These are phyloP conservation scores for Trichoderma sp. DNA, from an alignment of 2,329 filamentous ascomycete species.

Conservation along the genomic window DNA sequence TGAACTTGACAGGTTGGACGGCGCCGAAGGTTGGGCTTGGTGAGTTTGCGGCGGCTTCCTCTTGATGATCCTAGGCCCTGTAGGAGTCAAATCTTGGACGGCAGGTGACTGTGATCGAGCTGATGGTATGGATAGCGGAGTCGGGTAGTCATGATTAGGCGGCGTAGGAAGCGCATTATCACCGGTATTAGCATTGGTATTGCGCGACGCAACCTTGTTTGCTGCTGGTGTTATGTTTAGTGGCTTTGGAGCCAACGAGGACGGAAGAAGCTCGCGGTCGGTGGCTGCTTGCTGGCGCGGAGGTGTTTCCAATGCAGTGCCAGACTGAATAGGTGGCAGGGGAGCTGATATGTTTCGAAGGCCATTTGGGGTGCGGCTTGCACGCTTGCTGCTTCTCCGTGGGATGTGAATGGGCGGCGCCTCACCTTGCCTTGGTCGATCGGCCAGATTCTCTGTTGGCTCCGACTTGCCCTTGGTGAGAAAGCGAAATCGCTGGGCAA, in stretches of 20 bases:
- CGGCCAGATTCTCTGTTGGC: conserved; percentile 26
- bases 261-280: conserved; percentile 38
- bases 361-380: conserved; percentile 25
- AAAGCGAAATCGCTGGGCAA: conserved; percentile 37
- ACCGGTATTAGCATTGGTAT: conserved; percentile 6
- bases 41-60: conserved; percentile 44
- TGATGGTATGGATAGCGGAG: conserved; percentile 12
- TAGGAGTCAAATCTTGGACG: conserved; percentile 26
- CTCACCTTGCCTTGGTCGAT: conserved; percentile 60
- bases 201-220: conserved; percentile 17
- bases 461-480: conserved; percentile 38
- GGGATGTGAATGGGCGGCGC: conserved; percentile 58
- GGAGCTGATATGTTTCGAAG: conserved; percentile 18
- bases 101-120: conserved; percentile 25
- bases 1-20: conserved; percentile 9
- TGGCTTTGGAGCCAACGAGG: conserved; percentile 31
- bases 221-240: conserved; percentile 23
- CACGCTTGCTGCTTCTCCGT: conserved; percentile 48
- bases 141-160: conserved; percentile 24
- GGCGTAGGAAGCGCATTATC: conserved; percentile 36
- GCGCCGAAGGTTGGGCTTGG: background rate
- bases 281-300: conserved; percentile 29
- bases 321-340: conserved; percentile 18
- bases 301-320: conserved; percentile 37
- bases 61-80: conserved; percentile 41